A percentile compares a stretch with the other conserved stretches of the same genome.
Evolutionary conservation across 1,139 yeast genomes (phyloP).

Genomic region (Yamadazyma blattariae): DNA sequence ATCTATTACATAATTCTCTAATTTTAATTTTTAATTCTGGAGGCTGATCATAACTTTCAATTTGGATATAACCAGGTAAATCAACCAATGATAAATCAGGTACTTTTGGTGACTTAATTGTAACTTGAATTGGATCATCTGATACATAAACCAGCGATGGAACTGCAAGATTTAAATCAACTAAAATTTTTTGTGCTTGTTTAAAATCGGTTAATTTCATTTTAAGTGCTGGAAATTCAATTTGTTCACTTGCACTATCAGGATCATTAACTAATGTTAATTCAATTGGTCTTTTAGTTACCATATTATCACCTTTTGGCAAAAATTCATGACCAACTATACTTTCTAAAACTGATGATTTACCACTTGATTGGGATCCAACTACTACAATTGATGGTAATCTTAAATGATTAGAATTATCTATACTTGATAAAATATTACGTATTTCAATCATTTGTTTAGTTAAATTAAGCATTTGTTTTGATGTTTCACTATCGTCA

Average conservation of each 20-base stretch:
- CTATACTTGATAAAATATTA: constrained; percentile 70
- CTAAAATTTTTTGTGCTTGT: constrained; percentile 80
- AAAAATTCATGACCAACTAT: constrained; percentile 93
- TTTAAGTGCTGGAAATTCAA: constrained; percentile 91
- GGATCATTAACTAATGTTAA: constrained; percentile 88
- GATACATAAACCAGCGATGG: constrained; percentile 83
- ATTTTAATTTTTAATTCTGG: constrained; percentile 75
- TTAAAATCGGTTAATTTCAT: constrained; percentile 81
- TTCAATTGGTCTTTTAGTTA: constrained; percentile 92
- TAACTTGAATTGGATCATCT: constrained; percentile 86
- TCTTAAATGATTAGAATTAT: constrained; percentile 72
- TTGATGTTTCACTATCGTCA: constrained; percentile 51
- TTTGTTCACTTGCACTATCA: constrained; percentile 75
- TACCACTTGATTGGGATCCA: constrained; percentile 97
- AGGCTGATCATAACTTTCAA: constrained; percentile 97
- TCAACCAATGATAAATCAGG: constrained; percentile 95
- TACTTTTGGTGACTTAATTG: constrained; percentile 85
- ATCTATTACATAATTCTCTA: constrained; percentile 74
- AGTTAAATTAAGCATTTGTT: constrained; percentile 81
- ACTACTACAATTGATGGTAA: constrained; percentile 94
- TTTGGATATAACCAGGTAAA: constrained; percentile 95
- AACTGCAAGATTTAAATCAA: constrained; percentile 89
- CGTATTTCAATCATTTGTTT: constrained; percentile 97
- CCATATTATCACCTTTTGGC: constrained; percentile 96
- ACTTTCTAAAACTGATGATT: constrained; percentile 89